A percentile compares a stretch with the other conserved stretches of the same genome.
Evolutionary conservation across 2,329 filamentous ascomycete genomes (phyloP).

Genomic region (Pestalotiopsis sp.): DNA sequence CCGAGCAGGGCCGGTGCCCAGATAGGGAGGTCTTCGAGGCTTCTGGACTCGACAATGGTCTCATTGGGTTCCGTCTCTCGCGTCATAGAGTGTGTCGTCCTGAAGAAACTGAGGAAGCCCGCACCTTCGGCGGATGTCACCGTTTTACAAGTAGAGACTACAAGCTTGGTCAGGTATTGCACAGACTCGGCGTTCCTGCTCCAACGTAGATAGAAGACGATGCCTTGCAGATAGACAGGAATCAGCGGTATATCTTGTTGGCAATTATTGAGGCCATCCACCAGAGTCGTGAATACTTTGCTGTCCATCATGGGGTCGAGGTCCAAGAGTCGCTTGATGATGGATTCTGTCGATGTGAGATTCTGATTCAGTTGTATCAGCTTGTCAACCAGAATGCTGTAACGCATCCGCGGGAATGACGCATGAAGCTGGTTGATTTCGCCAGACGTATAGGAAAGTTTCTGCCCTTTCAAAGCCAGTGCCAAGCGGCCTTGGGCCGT

Average conservation of each 20-base stretch:
- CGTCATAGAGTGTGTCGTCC: slow-evolving; percentile 25
- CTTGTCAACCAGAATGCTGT: slow-evolving; percentile 64
- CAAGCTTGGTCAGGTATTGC: slow-evolving; percentile 40
- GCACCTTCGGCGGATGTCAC: slow-evolving; percentile 49
- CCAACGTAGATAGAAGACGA: slow-evolving; percentile 51
- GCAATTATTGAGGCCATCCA: slow-evolving; percentile 49
- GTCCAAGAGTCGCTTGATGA: slow-evolving; percentile 59
- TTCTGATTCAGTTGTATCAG: slow-evolving; percentile 64
- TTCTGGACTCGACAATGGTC: slow-evolving; percentile 18
- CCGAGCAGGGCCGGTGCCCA: slow-evolving; percentile 55
- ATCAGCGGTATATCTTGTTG: slow-evolving; percentile 46
- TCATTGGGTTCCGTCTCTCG: too few species aligned
- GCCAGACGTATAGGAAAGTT: slow-evolving; percentile 43
- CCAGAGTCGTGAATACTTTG: slow-evolving; percentile 53
- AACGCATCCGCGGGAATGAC: slow-evolving; percentile 36
- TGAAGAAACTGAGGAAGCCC: slow-evolving; percentile 47
- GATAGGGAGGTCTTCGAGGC: slow-evolving; percentile 35
- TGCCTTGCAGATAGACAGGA: slow-evolving; percentile 59
- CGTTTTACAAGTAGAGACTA: slow-evolving; percentile 42
- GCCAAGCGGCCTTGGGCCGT: slow-evolving; percentile 38
- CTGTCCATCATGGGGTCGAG: slow-evolving; percentile 50
- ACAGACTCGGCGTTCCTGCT: slow-evolving; percentile 36
- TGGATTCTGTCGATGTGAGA: slow-evolving; percentile 47
- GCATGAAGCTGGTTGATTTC: slow-evolving; percentile 49
- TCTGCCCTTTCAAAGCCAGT: slow-evolving; percentile 28